A percentile compares a stretch with the other conserved stretches of the same genome.
phyloP scores from a whole-genome alignment of 2,329 filamentous ascomycete species.

The Botrytis tulipae region DNA sequence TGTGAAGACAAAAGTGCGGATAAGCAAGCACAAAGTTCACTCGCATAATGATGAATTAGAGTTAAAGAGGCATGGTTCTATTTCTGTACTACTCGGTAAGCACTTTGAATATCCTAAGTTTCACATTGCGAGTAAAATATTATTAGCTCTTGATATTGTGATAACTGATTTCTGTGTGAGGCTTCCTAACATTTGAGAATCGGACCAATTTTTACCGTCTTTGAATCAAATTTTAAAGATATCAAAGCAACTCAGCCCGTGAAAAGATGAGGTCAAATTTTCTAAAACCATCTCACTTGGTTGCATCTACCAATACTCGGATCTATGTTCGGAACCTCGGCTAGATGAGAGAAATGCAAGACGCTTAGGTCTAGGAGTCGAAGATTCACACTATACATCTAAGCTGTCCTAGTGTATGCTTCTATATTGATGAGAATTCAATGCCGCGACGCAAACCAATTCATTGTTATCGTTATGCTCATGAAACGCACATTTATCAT shows the following conservation, averaged over 20 bases:
- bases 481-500: not conserved
- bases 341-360: not conserved
- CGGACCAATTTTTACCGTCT: not conserved
- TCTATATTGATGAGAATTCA: not conserved
- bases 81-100: not conserved
- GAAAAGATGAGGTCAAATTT: not conserved
- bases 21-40: not conserved
- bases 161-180: not conserved
- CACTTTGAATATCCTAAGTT: not conserved
- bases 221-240: not conserved
- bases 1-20: accelerated
- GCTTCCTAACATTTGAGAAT: not conserved
- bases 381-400: not conserved
- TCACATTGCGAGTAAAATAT: not conserved
- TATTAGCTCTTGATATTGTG: not conserved
- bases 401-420: accelerated
- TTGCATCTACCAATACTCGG: not conserved
- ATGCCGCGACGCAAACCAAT: not conserved
- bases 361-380: not conserved
- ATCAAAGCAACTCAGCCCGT: not conserved
- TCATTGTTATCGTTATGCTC: not conserved
- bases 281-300: not conserved
- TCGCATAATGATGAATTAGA: not conserved
- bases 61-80: accelerated
- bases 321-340: not conserved